Conservation (phyloP, 2,329 filamentous ascomycete genomes). For the Fusarium virguliforme region DNA sequence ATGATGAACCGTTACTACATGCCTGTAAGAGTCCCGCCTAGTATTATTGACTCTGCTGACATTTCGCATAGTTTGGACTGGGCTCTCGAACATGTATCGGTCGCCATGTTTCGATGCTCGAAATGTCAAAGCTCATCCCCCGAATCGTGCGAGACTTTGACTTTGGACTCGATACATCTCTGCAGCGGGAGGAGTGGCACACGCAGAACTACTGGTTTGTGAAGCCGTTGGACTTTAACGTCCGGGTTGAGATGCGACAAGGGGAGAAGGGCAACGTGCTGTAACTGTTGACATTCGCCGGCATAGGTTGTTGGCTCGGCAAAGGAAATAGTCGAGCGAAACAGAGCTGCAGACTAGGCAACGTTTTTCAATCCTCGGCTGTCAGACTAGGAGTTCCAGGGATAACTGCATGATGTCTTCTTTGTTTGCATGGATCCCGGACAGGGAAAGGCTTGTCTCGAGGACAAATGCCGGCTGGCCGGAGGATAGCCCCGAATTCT, state of each 20-base stretch:
- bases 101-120: conserved; percentile 46
- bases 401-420: not conserved
- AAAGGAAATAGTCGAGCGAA: conserved; percentile 1
- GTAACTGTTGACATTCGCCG: not conserved
- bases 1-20: conserved; percentile 47
- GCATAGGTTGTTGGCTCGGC: not conserved
- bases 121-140: conserved; percentile 48
- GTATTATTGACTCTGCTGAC: not conserved
- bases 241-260: conserved; percentile 8
- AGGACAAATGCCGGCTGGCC: conserved; percentile 2
- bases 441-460: not conserved
- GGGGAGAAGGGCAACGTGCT: not conserved
- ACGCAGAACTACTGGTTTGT: conserved; percentile 42
- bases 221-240: conserved; percentile 38
- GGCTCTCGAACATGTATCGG: conserved; percentile 47
- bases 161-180: conserved; percentile 26
- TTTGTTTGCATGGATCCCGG: conserved; percentile 8
- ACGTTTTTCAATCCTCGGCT: not conserved
- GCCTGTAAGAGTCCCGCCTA: conserved; percentile 26
- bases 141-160: conserved; percentile 44
- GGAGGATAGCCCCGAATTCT: conserved; percentile 3
- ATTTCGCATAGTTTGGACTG: conserved; percentile 39
- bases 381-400: conserved; percentile 2
- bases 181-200: conserved; percentile 20
- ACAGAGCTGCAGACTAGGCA: not conserved